These are phyloP conservation scores for Tanacetum coccineum DNA, from an alignment of 129 eudicot species.

Conservation along the genomic window DNA sequence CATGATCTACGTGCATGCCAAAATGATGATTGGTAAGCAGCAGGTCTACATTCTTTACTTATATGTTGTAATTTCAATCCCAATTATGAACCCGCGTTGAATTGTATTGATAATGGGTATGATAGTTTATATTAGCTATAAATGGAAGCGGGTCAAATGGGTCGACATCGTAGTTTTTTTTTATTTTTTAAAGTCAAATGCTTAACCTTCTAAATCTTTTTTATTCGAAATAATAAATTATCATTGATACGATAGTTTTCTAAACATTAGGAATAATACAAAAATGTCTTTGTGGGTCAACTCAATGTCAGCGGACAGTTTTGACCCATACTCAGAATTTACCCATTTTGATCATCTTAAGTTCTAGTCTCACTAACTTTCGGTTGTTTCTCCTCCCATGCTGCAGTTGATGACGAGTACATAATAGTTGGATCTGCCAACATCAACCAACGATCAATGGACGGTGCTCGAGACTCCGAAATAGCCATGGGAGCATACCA, in stretches of 20 bases:
- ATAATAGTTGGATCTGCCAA: slow-evolving; percentile 76
- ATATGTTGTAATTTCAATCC: background rate
- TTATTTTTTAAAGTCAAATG: background rate
- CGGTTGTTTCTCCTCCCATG: background rate
- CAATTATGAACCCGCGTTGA: background rate
- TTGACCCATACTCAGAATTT: background rate
- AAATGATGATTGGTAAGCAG: slow-evolving; percentile 77
- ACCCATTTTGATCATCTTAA: background rate
- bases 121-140: background rate
- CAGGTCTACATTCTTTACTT: background rate
- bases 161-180: background rate
- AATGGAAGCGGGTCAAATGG: background rate
- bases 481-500: slow-evolving; percentile 90
- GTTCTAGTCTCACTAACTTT: background rate
- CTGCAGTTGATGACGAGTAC: slow-evolving; percentile 75
- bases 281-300: no score
- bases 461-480: slow-evolving; percentile 71
- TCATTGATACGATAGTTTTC: no score
- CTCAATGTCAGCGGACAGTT: background rate
- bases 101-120: background rate
- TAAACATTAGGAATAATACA: no score
- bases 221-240: no score
- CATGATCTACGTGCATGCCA: slow-evolving; percentile 85
- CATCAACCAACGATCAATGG: slow-evolving; percentile 90
- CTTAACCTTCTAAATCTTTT: background rate